Evolutionary conservation across 2,329 filamentous ascomycete species (phyloP).

Genomic region (Elsinoe fawcettii): DNA sequence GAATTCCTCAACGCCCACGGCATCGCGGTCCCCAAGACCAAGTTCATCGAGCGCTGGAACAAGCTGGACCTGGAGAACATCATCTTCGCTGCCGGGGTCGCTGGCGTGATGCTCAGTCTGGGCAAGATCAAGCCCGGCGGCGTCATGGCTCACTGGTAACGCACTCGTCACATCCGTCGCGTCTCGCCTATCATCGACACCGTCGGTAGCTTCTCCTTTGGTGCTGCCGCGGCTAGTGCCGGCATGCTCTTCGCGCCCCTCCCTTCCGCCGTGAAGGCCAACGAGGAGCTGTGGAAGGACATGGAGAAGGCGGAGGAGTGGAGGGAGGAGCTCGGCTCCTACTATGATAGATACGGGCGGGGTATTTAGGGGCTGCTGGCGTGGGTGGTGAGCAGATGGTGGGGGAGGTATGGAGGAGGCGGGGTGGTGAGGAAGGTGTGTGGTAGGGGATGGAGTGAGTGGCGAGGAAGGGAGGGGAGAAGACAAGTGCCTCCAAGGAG

Average conservation of each 20-base stretch:
- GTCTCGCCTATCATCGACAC: neutral
- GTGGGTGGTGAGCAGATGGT: neutral
- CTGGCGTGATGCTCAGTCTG: neutral
- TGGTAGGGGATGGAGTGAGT: too few relatives aligned
- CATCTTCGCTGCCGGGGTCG: constrained; percentile 13
- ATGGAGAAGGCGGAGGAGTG: neutral
- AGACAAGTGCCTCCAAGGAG: too few relatives aligned
- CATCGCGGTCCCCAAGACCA: constrained; percentile 12
- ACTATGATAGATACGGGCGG: neutral
- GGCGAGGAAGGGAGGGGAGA: too few relatives aligned
- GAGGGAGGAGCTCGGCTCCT: neutral
- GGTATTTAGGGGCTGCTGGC: neutral
- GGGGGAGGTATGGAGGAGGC: too few relatives aligned
- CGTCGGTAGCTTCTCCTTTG: constrained; percentile 15
- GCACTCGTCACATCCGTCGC: neutral
- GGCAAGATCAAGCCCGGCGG: constrained; percentile 12
- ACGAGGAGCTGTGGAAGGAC: neutral
- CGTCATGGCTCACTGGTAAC: constrained; percentile 16
- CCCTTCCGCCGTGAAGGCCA: neutral
- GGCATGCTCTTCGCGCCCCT: neutral
- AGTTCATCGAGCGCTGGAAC: constrained; percentile 15
- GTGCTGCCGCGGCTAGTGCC: constrained; percentile 3
- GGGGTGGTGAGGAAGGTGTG: too few relatives aligned
- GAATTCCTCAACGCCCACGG: constrained; percentile 18
- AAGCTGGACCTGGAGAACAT: constrained; percentile 18